These are phyloP conservation scores for Hanseniaspora uvarum DNA, from an alignment of 1,139 yeast genomes.

Conservation along the genomic window DNA sequence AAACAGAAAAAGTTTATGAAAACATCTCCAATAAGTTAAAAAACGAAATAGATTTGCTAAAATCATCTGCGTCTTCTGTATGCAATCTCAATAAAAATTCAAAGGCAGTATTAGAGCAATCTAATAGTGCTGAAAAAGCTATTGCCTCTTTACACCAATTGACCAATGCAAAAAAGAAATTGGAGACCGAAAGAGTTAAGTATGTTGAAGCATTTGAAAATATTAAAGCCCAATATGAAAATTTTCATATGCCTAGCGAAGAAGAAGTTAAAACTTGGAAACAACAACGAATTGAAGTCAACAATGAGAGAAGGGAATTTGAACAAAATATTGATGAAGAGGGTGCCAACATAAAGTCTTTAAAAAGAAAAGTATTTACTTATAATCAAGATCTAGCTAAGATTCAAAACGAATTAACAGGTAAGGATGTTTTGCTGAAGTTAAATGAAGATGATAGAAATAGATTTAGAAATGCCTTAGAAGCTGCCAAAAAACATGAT, in stretches of 20 bases:
- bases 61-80: slow-evolving; percentile 19
- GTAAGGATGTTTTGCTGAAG: slow-evolving; percentile 9
- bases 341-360: not conserved
- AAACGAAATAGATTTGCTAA: slow-evolving; percentile 25
- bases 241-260: not conserved
- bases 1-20: slow-evolving; percentile 18
- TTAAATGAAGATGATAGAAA: slow-evolving; percentile 8
- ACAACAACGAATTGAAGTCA: not conserved
- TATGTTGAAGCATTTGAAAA: not conserved
- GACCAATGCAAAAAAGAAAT: not conserved
- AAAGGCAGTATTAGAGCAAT: slow-evolving; percentile 24
- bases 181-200: not conserved
- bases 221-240: not conserved
- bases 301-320: not conserved
- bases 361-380: not conserved
- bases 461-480: slow-evolving; percentile 13
- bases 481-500: not conserved
- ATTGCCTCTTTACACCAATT: slow-evolving; percentile 1
- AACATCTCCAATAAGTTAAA: slow-evolving; percentile 22
- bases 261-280: not conserved
- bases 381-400: not conserved
- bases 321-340: slow-evolving; percentile 1
- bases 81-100: slow-evolving; percentile 26
- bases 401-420: not conserved
- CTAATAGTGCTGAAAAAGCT: not conserved